A percentile compares a stretch with the other conserved stretches of the same genome.
These are phyloP conservation scores for Pythium phragmiticola DNA, from an alignment of 352 stramenopile species.

Conservation along the genomic window DNA sequence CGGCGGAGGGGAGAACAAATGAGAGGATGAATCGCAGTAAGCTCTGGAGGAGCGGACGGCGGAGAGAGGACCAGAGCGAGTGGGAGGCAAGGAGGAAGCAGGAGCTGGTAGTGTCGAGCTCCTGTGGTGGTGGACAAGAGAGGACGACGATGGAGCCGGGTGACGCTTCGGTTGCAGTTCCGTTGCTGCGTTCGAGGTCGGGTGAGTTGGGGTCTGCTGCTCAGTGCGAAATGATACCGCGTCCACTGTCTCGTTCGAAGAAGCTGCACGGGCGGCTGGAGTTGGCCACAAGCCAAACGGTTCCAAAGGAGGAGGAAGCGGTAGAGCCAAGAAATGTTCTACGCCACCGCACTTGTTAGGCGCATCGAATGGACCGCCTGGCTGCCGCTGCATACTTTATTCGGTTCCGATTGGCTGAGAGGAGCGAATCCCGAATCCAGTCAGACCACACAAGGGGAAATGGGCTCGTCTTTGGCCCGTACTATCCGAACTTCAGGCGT, in stretches of 20 bases:
- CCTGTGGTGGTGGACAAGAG: conserved; percentile 2
- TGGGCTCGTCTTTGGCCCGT: conserved; percentile 4
- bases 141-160: neutral
- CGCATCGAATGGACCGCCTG: conserved; percentile 15
- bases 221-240: neutral
- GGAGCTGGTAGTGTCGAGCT: neutral
- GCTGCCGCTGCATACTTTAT: conserved; percentile 8
- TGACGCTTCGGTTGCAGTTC: conserved; percentile 11
- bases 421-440: conserved; percentile 22
- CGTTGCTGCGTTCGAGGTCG: conserved; percentile 17
- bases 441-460: conserved; percentile 13
- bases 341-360: neutral
- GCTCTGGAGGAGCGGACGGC: neutral
- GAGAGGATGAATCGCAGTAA: conserved; percentile 1
- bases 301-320: neutral
- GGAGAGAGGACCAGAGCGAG: neutral
- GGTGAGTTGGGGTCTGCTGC: conserved; percentile 1
- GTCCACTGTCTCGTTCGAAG: conserved; percentile 10
- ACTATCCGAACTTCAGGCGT: conserved; percentile 4
- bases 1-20: conserved; percentile 4
- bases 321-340: conserved; percentile 10
- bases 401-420: conserved; percentile 16
- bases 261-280: conserved; percentile 5
- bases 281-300: neutral
- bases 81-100: neutral